Evolutionary conservation across 306 rosid species (phyloP).

Genomic region (Gastrolobium villosum): DNA sequence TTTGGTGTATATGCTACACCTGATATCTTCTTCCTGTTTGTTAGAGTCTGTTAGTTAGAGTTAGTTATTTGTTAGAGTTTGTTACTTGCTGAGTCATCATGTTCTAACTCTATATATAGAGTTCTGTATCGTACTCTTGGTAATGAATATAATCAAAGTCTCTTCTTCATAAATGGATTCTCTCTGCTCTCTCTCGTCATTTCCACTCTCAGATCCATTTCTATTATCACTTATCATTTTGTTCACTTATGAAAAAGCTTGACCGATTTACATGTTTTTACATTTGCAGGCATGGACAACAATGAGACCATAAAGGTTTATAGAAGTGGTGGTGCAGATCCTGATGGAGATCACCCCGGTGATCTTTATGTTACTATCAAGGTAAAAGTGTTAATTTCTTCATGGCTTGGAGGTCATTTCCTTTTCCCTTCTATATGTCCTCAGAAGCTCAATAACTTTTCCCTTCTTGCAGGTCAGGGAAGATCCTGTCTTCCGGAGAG

Average conservation of each 20-base stretch:
- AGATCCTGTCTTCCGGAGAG: slow-evolving; percentile 92
- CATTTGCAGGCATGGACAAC: slow-evolving; percentile 77
- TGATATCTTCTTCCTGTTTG: no score
- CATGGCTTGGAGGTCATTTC: background rate
- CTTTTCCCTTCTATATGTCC: slow-evolving; percentile 10
- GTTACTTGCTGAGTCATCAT: no score
- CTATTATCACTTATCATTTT: background rate
- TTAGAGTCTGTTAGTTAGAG: no score
- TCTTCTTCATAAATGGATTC: no score
- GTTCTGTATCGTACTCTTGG: no score
- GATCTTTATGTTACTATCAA: slow-evolving; percentile 81
- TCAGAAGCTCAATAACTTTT: background rate
- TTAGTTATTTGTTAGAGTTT: no score
- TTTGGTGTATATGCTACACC: no score
- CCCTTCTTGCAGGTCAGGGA: slow-evolving; percentile 68
- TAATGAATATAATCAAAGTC: no score
- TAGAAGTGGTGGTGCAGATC: slow-evolving; percentile 91
- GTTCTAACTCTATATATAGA: no score
- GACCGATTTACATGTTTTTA: slow-evolving; percentile 11
- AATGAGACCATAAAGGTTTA: slow-evolving; percentile 68
- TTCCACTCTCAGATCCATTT: no score
- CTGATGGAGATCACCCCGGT: slow-evolving; percentile 88
- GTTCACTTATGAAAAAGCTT: slow-evolving; percentile 15
- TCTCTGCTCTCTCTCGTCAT: no score
- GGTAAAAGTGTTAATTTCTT: slow-evolving; percentile 51